Percentiles rank a stretch among this genome's conserved stretches.
Conservation (phyloP, 176 grass and related monocot genomes). For the Triticum monococcum region DNA sequence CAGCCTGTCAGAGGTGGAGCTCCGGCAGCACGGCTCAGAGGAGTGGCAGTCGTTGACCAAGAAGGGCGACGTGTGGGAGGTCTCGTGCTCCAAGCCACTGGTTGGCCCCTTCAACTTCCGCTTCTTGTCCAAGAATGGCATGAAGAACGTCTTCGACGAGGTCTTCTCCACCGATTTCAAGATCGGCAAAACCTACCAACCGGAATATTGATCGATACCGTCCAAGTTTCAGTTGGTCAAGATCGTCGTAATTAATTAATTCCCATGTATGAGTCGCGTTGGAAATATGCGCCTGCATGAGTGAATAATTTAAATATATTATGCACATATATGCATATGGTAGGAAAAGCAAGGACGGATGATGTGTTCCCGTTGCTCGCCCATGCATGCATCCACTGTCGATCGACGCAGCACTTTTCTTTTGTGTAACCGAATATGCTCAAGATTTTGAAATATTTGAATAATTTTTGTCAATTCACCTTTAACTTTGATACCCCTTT, state of each 20-base stretch:
- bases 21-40: not conserved
- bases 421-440: not conserved
- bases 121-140: not conserved
- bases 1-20: not conserved
- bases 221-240: not conserved
- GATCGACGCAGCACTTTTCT: not conserved
- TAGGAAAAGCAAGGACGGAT: not conserved
- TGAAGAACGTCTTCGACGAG: not conserved
- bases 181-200: not conserved
- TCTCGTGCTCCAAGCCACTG: not conserved
- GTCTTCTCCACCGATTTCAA: not conserved
- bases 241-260: not conserved
- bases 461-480: not conserved
- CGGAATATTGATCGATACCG: not conserved
- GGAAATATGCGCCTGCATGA: not conserved
- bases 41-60: not conserved
- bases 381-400: not conserved
- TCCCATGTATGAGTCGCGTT: not conserved
- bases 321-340: not conserved
- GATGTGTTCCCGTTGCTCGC: not conserved
- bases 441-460: not conserved
- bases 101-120: not conserved
- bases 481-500: not conserved
- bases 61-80: not conserved
- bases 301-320: not conserved